These are phyloP conservation scores for Kitagawia praeruptora DNA, from an alignment of 129 eudicot species.

Conservation along the genomic window DNA sequence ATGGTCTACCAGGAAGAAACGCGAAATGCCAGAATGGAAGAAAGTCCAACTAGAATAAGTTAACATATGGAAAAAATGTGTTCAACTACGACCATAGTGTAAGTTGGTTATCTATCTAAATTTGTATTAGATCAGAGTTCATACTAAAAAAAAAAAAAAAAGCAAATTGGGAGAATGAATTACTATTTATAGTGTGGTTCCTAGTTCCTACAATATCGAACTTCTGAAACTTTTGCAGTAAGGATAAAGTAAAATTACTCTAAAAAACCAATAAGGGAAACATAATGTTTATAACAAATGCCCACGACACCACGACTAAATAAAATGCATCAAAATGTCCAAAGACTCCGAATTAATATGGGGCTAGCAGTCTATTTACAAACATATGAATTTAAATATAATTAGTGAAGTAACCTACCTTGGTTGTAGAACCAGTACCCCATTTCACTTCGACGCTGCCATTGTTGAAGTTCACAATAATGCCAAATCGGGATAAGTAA, in stretches of 20 bases:
- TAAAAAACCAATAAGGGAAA: not conserved
- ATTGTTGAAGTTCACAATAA: slow-evolving; percentile 45
- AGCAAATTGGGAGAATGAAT: not conserved
- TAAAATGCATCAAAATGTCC: not conserved
- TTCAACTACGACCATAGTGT: not conserved
- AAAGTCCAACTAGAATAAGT: not conserved
- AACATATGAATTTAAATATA: not conserved
- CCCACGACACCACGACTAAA: not conserved
- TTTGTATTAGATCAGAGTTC: not conserved
- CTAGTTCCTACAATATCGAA: not conserved
- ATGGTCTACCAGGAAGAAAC: not conserved
- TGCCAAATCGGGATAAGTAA: slow-evolving; percentile 53
- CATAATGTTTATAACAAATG: not conserved
- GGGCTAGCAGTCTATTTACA: not conserved
- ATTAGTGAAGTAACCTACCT: slow-evolving; percentile 39
- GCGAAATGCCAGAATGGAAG: not conserved
- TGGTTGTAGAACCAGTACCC: slow-evolving; percentile 57
- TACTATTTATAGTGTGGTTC: not conserved
- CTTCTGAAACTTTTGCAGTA: not conserved
- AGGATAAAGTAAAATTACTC: not conserved
- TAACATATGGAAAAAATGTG: not conserved
- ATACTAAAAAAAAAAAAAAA: not conserved
- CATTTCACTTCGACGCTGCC: slow-evolving; percentile 72
- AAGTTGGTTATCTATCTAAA: not conserved
- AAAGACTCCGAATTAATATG: not conserved